Percentiles rank a stretch among this genome's conserved stretches.
These are phyloP conservation scores for Fusarium sp. DNA, from an alignment of 2,329 filamentous ascomycete genomes.

Conservation along the genomic window DNA sequence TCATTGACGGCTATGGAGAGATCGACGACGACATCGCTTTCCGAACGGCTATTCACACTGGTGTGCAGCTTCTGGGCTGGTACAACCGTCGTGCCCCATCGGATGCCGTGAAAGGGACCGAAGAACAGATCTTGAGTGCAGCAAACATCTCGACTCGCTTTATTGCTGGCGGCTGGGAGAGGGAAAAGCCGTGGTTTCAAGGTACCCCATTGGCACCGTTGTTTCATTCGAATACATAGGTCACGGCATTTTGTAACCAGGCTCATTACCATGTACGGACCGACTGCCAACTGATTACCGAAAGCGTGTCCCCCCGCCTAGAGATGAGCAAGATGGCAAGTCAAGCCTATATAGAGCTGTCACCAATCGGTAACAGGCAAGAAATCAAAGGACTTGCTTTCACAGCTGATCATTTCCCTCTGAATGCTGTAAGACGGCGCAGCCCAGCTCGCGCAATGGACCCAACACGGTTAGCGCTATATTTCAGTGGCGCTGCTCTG, in stretches of 20 bases:
- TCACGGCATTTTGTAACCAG: no score
- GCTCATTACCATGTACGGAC: background rate
- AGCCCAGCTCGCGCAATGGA: conserved; percentile 16
- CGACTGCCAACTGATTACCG: background rate
- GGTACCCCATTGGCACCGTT: background rate
- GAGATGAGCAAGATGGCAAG: background rate
- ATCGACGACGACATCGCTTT: background rate
- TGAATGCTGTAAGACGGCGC: background rate
- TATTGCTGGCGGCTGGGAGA: background rate
- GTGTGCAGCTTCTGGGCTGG: background rate
- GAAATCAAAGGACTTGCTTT: background rate
- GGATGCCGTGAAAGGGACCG: background rate
- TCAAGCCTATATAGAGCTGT: background rate
- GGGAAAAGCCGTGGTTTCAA: background rate
- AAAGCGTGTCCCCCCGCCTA: background rate
- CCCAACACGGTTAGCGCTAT: background rate
- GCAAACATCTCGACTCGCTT: background rate
- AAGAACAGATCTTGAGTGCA: background rate
- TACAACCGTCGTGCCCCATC: background rate
- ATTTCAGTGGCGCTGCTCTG: background rate
- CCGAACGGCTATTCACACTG: background rate
- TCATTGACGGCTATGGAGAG: background rate
- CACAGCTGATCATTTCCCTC: background rate
- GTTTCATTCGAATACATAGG: background rate
- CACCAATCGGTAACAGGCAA: no score